Base-by-base conservation (phyloP, 2,329 filamentous ascomycete genomes). In the Hymenoscyphus fraxineus region DNA sequence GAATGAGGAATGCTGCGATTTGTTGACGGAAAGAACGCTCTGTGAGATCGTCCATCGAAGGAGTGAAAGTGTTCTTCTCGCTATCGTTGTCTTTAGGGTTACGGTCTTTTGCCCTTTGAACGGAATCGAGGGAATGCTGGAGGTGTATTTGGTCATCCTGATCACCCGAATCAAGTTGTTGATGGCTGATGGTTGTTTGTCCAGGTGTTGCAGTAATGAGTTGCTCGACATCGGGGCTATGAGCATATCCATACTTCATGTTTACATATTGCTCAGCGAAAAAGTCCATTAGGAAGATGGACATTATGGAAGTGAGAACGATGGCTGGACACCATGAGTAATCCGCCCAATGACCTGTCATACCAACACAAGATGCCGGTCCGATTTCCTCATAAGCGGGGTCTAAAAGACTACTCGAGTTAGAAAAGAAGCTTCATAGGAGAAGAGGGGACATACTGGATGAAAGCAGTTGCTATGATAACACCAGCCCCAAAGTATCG, bases 401-500 rank as follows among this genome's bases (percentile, higher is more conserved):
- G 40, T 80, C 79, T 22, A 81, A 76, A 7, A 81, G 76, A 71
- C 83, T 82, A 57, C 80, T 76, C 13, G 19, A 4, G 40, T 60
- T 67, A 27, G n/a, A 13, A 16, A 16, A 13, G 10, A 31, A 35
- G 16, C 16, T 35, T 10, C 7, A 27, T 9, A 80, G 80, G 0
- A 78, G 79, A 5, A 55, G 79, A 27, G 70, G 56, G 54, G 80
- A 64, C 79, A 32, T 79, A 73, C 71, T 93, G 90, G 66, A 92
- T 90, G 74, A 92, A 92, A 1, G 90, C 88, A 1, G 90, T 93
- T 0, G 89, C 88, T 64, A 92, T 82, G 70, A 93, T 92, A 64
- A 93, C 89, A 35, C 90, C 90, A 2, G 88, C 89, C 59, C 90
- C 90, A 69, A 92, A 91, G 77, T 89, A 92, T 74, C 79, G 22